A percentile compares a stretch with the other conserved stretches of the same genome.
Evolutionary conservation across 139 green algal species (phyloP).

Genomic region (Chlamydomonas sp.): DNA sequence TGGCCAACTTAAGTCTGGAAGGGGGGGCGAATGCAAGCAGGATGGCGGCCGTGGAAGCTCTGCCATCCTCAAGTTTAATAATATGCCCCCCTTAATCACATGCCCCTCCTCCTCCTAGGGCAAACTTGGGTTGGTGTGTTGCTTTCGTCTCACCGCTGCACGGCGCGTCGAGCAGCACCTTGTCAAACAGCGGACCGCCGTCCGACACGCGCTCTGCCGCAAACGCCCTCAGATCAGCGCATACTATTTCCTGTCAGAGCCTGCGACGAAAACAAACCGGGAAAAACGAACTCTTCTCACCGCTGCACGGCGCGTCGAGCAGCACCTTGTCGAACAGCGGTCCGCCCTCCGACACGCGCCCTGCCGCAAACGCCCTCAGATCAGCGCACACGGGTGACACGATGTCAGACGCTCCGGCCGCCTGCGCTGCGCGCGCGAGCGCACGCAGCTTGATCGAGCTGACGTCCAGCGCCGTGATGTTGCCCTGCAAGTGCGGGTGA

Average conservation of each 20-base stretch:
- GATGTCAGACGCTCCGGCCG: slow-evolving; percentile 21
- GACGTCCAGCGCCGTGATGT: slow-evolving; percentile 49
- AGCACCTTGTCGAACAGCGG: slow-evolving; percentile 71
- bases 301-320: slow-evolving; percentile 85
- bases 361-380: slow-evolving; percentile 23
- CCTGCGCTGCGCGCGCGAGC: slow-evolving; percentile 24
- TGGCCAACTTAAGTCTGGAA: too few relatives aligned
- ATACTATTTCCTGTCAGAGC: too few relatives aligned
- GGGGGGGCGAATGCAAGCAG: too few relatives aligned
- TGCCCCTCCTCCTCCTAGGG: too few relatives aligned
- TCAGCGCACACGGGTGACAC: slow-evolving; percentile 23
- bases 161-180: slow-evolving; percentile 82
- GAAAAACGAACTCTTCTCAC: slow-evolving; percentile 8
- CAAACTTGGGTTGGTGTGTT: too few relatives aligned
- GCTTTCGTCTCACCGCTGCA: slow-evolving; percentile 62
- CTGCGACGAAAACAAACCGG: too few relatives aligned
- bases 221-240: slow-evolving; percentile 30
- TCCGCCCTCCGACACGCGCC: neutral
- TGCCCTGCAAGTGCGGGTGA: too few relatives aligned
- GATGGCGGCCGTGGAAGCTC: too few relatives aligned
- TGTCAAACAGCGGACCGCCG: slow-evolving; percentile 44
- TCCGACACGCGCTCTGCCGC: slow-evolving; percentile 9
- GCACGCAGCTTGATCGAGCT: slow-evolving; percentile 24
- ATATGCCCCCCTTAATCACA: too few relatives aligned
- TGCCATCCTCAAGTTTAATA: too few relatives aligned